Evolutionary conservation across 179 eudicot genomes (phyloP), one percentile per base, ranked within the genome.

Genomic region (Heliamphora pulchella): DNA sequence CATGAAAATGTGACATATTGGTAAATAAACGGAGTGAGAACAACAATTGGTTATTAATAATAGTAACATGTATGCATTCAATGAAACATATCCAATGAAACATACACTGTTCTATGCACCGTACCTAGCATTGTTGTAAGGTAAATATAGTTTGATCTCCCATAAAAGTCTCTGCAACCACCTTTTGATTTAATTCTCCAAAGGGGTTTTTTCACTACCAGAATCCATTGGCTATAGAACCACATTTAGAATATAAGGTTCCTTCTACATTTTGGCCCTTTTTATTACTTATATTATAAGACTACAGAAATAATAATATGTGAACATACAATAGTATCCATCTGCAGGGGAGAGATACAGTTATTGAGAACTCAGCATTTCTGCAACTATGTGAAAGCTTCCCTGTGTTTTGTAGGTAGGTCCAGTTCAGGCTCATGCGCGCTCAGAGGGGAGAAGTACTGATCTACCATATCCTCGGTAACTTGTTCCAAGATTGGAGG

Each of bases 401-500:
- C 94, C 48, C 98, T 87, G 68, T 76, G 86, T 80, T 86, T 81
- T 17, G 87, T 87, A 47, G 98, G 98, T 71, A 95, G 85, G 18
- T 88, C 91, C 17, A 95, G 87, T n/a, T 95, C 98, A 17, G 93
- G 91, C 81, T 93, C 98, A 18, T 84, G 72, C 61, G 86, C 83
- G 57, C 89, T 81, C 41, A 93, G 87, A 58, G 86, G 91, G 44
- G 97, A 79, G 71, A 93, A 88, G 63, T 93, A 93, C 78, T 85
- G 84, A 84, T 95, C 97, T 51, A 95, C 97, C 97, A 95, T 95
- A 81, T 95, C 98, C 55, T 85, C 58, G 5, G 97, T 85, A 80
- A 95, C 95, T 77, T 71, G 82, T 71, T 89, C 92, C 82, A 93
- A 79, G 83, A 87, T 93, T 58, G 98, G 97, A 61, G 98, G 98